Evolutionary conservation across 1,284 basidiomycete species (phyloP), one percentile per base, ranked within the genome.

Genomic region (Exobasidium rhododendri): DNA sequence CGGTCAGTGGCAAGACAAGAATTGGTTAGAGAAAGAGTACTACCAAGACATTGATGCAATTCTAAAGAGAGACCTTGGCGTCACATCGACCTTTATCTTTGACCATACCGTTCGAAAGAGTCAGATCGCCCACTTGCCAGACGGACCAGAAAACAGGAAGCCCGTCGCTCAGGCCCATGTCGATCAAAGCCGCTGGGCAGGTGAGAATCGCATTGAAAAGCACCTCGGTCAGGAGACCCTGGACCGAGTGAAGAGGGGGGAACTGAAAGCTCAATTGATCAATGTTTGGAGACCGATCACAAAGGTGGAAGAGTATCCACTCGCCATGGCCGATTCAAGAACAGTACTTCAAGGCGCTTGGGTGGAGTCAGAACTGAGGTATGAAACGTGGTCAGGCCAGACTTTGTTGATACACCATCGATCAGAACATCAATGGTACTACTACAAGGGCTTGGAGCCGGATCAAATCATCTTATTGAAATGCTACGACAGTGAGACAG

Each of bases 201-300:
- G 72, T 20, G 68, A 71, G 51, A 68, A 70, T 50, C 64, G 72
- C 5, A 59, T 74, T 29, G 28, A 35, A 10, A 72, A 68, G 56
- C 72, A 74, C 29, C 63, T 74, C 1, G 72, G 72, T 31, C 22
- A 73, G 26, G 68, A 74, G 22, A 59, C 58, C 35, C 63, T 71
- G 13, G 66, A 68, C 11, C 51, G 53, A 20, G 72, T 74, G 54
- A 64, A 68, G 43, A 35, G 46, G 2, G 72, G 68, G 20, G 60
- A 73, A 31, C 50, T 72, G 28, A 84, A 85, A 24, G 85, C 85
- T 80, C 87, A 88, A 74, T 85, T 88, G 58, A 85, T 89, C 80
- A 89, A 89, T 80, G 83, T 89, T 61, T 89, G 88, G 88, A 80
- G 87, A 6, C 87, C 87, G 0, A 86, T 89, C 62, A 67, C 77